Base-by-base conservation (phyloP, 495 filamentous ascomycete species). In the Penicillium cataractarum region DNA sequence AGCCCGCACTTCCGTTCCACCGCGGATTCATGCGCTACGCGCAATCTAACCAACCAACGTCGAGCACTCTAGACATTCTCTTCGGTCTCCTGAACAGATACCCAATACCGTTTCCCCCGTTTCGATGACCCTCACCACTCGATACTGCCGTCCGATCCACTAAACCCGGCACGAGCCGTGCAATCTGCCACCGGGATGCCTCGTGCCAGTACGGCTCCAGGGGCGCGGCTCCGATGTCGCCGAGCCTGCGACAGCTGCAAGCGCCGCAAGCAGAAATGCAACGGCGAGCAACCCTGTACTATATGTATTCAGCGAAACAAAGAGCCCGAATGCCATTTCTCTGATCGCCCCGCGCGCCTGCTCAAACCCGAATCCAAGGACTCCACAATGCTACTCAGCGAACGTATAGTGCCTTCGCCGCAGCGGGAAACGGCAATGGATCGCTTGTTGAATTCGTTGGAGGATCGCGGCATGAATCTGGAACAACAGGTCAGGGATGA, bases 221-320 rank as follows among this genome's bases (percentile, higher is more conserved):
- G 76, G 15, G 71, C 70, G 21, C 74, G 78, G 4, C 74, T 79
- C 46, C 76, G 78, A 27, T 78, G 75, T 61, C 67, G 75, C 54
- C 67, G 76, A 62, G 90, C 90, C 39, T 92, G 90, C 74, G 87
- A 91, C 65, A 88, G 84, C 67, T 92, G 90, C 78, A 92, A 92
- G 78, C 80, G 87, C 57, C 83, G 90, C 66, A 92, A 92, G 75
- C 89, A 91, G 76, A 91, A 91, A 83, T 91, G 89, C 75, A 89
- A 92, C 74, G 89, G 89, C 54, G 72, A 85, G 58, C 84, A 84
- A 57, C 89, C 87, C 27, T 92, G 89, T 68, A 85, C 85, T 53
- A 90, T 87, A 27, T 92, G 87, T 77, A 64, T 80, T 24, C 85
- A 84, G 69, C 80, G 86, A 61, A 78, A 76, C 62, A 78, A 89